Conservation (phyloP, 2,329 filamentous ascomycete genomes). For the Botryosphaeria dothidea region DNA sequence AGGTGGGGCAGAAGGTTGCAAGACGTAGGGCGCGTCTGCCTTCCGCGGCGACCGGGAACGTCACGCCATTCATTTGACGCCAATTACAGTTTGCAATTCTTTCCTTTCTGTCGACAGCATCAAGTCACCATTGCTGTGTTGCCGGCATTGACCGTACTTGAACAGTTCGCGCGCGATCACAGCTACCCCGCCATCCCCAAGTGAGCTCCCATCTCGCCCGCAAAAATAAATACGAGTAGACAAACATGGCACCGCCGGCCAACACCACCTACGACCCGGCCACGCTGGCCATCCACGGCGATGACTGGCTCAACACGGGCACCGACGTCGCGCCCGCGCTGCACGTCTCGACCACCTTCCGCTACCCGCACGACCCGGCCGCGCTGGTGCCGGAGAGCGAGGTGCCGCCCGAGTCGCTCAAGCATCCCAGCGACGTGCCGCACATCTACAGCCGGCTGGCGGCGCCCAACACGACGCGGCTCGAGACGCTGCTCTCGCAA, state of each 20-base stretch:
- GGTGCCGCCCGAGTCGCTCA: constrained; percentile 42
- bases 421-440: constrained; percentile 43
- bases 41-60: not conserved
- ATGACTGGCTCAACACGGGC: constrained; percentile 72
- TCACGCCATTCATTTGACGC: not conserved
- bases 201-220: not conserved
- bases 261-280: constrained; percentile 55
- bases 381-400: constrained; percentile 55
- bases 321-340: constrained; percentile 84
- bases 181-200: not conserved
- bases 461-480: constrained; percentile 77
- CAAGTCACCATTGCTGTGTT: no score
- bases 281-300: constrained; percentile 77
- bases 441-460: constrained; percentile 83
- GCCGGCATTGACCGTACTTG: not conserved
- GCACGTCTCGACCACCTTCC: constrained; percentile 89
- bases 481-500: constrained; percentile 78
- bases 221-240: not conserved
- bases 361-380: constrained; percentile 72
- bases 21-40: not conserved
- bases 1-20: not conserved
- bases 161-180: not conserved
- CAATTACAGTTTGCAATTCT: not conserved
- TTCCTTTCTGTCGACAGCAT: not conserved
- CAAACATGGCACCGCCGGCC: constrained; percentile 1